Evolutionary conservation across 2,329 filamentous ascomycete genomes (phyloP).

Genomic region (Diaporthe sp.): DNA sequence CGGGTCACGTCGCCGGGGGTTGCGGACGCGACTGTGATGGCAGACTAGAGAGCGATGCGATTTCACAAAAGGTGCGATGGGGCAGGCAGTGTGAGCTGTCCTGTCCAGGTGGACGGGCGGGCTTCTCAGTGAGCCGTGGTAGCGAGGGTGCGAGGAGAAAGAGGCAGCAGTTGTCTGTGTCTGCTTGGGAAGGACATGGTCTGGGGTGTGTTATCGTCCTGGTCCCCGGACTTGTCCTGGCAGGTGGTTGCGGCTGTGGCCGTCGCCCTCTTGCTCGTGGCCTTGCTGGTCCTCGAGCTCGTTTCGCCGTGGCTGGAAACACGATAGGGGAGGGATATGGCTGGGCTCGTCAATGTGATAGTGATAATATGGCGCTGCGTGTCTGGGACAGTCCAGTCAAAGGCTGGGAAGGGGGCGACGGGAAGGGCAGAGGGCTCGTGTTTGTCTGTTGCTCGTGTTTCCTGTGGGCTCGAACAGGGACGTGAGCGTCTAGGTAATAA

Average conservation of each 20-base stretch:
- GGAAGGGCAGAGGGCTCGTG: background rate
- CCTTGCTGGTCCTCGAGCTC: background rate
- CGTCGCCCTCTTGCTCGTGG: background rate
- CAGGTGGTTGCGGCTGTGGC: background rate
- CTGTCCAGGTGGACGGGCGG: background rate
- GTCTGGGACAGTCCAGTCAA: background rate
- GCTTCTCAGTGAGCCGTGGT: background rate
- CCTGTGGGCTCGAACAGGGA: background rate
- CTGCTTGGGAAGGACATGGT: constrained; percentile 11
- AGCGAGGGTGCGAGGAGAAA: background rate
- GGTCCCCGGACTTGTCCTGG: background rate
- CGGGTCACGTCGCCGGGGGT: background rate
- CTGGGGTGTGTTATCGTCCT: background rate
- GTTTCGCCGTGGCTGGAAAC: constrained; percentile 1
- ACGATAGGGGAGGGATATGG: background rate
- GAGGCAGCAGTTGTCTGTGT: background rate
- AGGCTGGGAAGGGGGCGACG: background rate
- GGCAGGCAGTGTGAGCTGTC: background rate
- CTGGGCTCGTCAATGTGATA: background rate
- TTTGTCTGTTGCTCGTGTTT: constrained; percentile 11
- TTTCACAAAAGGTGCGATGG: background rate
- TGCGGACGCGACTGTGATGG: constrained; percentile 4
- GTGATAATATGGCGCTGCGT: background rate
- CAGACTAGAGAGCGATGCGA: background rate
- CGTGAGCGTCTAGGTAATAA: background rate